Percentiles rank a stretch among this genome's conserved stretches.
These are phyloP conservation scores for Knoxia roxburghii DNA, from an alignment of 257 asterid species.

Conservation along the genomic window DNA sequence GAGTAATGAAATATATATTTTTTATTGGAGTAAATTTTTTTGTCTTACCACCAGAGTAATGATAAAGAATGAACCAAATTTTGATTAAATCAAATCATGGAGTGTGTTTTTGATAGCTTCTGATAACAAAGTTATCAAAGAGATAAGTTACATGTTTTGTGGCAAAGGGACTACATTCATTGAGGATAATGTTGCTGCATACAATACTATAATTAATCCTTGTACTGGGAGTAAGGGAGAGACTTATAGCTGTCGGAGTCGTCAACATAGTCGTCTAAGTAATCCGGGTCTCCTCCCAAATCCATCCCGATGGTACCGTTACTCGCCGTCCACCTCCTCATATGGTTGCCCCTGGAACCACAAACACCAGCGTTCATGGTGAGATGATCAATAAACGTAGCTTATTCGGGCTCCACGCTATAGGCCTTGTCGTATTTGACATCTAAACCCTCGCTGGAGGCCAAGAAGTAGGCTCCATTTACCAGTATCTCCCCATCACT, in stretches of 20 bases:
- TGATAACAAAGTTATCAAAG: no score
- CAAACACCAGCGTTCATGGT: slow-evolving; percentile 32
- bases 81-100: no score
- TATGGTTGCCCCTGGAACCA: slow-evolving; percentile 19
- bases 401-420: slow-evolving; percentile 33
- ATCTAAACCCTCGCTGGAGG: slow-evolving; percentile 29
- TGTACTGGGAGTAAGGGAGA: slow-evolving; percentile 14
- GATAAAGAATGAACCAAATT: no score
- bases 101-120: no score
- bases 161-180: no score
- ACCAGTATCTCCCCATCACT: slow-evolving; percentile 37
- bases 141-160: no score
- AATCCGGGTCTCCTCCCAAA: slow-evolving; percentile 8
- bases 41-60: no score
- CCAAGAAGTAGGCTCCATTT: slow-evolving; percentile 35
- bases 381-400: slow-evolving; percentile 27
- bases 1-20: no score
- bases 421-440: slow-evolving; percentile 35
- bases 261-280: slow-evolving; percentile 20
- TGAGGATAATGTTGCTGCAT: no score
- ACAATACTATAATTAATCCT: no score
- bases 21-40: no score
- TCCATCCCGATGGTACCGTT: slow-evolving; percentile 13
- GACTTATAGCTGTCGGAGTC: slow-evolving; percentile 27
- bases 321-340: slow-evolving; percentile 17